A percentile compares a stretch with the other conserved stretches of the same genome.
These are phyloP conservation scores for Aphanomyces stellatus DNA, from an alignment of 352 stramenopile species.

Conservation along the genomic window DNA sequence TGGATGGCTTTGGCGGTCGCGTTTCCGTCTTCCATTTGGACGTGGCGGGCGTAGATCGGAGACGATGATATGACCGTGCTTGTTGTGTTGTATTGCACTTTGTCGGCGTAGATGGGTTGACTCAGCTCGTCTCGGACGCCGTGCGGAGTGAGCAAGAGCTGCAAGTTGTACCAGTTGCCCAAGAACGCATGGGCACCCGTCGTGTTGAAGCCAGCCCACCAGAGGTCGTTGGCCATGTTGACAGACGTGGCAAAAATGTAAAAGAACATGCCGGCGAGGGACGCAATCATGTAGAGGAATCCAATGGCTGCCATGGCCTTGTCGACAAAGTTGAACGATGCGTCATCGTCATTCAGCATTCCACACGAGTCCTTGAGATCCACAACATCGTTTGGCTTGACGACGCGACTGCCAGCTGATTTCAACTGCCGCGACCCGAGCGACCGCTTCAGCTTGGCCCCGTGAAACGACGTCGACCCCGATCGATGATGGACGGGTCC, in stretches of 20 bases:
- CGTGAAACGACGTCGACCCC: too few species aligned
- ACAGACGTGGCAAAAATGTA: not conserved
- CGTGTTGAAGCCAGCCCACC: constrained; percentile 3
- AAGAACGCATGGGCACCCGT: not conserved
- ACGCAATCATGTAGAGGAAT: not conserved
- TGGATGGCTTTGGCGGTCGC: not conserved
- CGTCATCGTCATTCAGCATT: too few species aligned
- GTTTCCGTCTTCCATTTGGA: not conserved
- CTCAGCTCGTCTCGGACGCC: not conserved
- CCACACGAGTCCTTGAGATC: too few species aligned
- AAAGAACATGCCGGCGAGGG: not conserved
- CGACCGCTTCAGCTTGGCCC: too few species aligned
- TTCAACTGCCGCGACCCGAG: too few species aligned
- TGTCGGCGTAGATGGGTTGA: not conserved
- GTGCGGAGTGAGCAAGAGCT: not conserved
- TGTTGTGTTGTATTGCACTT: not conserved
- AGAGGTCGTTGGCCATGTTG: constrained; percentile 1
- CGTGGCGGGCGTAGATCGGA: not conserved
- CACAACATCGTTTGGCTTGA: too few species aligned
- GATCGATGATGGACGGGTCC: too few species aligned
- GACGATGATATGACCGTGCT: not conserved
- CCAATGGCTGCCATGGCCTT: not conserved
- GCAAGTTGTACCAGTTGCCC: not conserved
- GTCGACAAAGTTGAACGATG: too few species aligned
- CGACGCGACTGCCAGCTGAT: too few species aligned